Base-by-base conservation (phyloP, 2,329 filamentous ascomycete genomes). In the Trichoderma sp. region DNA sequence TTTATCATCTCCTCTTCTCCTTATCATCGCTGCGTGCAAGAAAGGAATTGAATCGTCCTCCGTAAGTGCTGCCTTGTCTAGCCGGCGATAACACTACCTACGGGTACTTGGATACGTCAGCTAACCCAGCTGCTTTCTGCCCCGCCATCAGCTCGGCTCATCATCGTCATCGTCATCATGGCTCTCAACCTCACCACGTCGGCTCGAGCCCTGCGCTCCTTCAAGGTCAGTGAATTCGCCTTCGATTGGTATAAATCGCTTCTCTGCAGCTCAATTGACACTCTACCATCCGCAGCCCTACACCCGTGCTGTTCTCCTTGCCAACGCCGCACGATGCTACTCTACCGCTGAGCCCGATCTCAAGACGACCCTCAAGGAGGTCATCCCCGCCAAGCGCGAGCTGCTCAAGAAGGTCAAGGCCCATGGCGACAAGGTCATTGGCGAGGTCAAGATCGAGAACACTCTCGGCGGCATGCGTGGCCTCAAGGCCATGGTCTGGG, bases 401-500 rank as follows among this genome's bases (percentile, higher is more conserved):
- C 89, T 97, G 22, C 83, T 98, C 75, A 95, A 97, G 82, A 92
- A 94, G 80, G 92, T 98, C 82, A 98, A 97, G 84, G 87, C 90
- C 68, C 89, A 94, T 78, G 86, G 88, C 63, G 87, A 90, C 75
- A 95, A 94, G 80, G 89, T 90, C 69, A 90, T 98, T 74, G 94
- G 94, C 67, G 92, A 97, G 75, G 89, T 98, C 80, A 97, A 94
- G 84, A 88, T 98, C 54, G 92, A 94, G 81, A 97, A 95, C 81
- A 92, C 92, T 25, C 88, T 98, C 73, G 95, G 95, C 74, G 95
- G 95, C 76, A 98, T 98, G 95, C 92, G 94, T 80, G 94, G 94
- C 45, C 87, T 99, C 73, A 97, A 97, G 83, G 92, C 94, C 73
- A 97, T 99, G 93, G 87, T 99, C 65, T 99, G 95, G 95, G 95